Base-by-base conservation (phyloP, 371 early-diverging fungal genomes). In the Nematocida minor region DNA sequence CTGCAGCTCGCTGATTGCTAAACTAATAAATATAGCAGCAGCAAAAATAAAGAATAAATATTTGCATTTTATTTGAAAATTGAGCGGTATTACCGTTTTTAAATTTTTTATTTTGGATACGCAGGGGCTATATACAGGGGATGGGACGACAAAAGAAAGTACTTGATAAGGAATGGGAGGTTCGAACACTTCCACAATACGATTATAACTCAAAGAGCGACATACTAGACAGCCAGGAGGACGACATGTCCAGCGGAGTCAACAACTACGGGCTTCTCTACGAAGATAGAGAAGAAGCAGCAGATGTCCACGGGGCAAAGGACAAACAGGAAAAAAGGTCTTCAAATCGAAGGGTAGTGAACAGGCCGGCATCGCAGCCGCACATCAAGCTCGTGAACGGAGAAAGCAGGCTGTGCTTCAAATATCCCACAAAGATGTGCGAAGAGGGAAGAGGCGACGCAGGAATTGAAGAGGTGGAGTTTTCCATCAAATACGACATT, bases 401-500 rank as follows among this genome's bases (percentile, higher is more conserved):
- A 49, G 86, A 86, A 42, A 82, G 84, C 46, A 69, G 84, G 54
- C 70, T 86, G 27, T 85, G 85, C 55, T 86, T 86, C 54, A 86
- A 83, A 74, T 86, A 86, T 67, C 84, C 84, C 42, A 86, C 86
- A 4, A 86, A 86, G 68, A 55, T 83, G 44, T 82, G 82, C 51
- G 85, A 83, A 57, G 54, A 80, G n/a, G 86, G 80, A 2, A 27
- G 80, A 69, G 55, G 81, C 0, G 84, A 84, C 79, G 63, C 66
- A 36, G 82, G 84, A 40, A 46, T 85, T 16, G 86, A 84, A 63
- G 85, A 86, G 6, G 88, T 88, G 47, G 87, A 89, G 54, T 92
- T 90, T 80, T 87, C 86, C 55, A 89, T 92, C 48, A 88, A 91
- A 27, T 90, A 89, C 46, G 92, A 92, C 84, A 85, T 92, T 60